Evolutionary conservation across 2,329 filamentous ascomycete species (phyloP), one percentile per base, ranked within the genome.

Genomic region (Samsoniella hepiali): DNA sequence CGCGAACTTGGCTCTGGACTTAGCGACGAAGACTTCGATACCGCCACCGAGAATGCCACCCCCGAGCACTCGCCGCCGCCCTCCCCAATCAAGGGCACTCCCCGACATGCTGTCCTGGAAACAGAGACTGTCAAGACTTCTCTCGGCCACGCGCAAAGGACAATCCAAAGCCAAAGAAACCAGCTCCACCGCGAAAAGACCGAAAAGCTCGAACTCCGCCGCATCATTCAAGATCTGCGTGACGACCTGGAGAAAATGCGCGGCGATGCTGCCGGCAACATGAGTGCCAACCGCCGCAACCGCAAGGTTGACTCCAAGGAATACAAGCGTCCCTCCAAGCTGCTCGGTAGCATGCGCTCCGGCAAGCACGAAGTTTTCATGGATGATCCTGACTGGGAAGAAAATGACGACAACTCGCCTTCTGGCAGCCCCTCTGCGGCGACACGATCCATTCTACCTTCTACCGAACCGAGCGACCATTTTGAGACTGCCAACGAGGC

Each of bases 121-220:
- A 90, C 92, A 0, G 95, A 99, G 78, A 99, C 95, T 0, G 80
- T 99, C 68, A 96, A 95, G 79, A 96, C 93, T 61, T 97, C 94
- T 32, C 83, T 98, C 34, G 89, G 93, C 68, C 95, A 99, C 74
- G 94, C 95, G 45, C 95, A 98, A 75, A 88, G 94, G 64, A 97
- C 96, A 78, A 97, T 99, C 64, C 94, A 98, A 74, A 96, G 92
- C 71, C 85, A 98, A 69, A 93, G 96, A 76, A 93, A 90, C 74
- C 96, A 93, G 71, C 91, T 98, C 54, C 94, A 99, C 75, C 90
- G 95, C 40, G 95, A 99, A 76, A 99, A 98, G 87, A 97, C 94
- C 0, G 95, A 99, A 76, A 99, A 97, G 81, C 85, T 98, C 34
- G 95, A 99, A 76, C 85, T 98, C 61, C 93, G 92, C 77, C 90